Conservation (phyloP, 2,329 filamentous ascomycete genomes). For the Paraphoma chrysanthemicola region DNA sequence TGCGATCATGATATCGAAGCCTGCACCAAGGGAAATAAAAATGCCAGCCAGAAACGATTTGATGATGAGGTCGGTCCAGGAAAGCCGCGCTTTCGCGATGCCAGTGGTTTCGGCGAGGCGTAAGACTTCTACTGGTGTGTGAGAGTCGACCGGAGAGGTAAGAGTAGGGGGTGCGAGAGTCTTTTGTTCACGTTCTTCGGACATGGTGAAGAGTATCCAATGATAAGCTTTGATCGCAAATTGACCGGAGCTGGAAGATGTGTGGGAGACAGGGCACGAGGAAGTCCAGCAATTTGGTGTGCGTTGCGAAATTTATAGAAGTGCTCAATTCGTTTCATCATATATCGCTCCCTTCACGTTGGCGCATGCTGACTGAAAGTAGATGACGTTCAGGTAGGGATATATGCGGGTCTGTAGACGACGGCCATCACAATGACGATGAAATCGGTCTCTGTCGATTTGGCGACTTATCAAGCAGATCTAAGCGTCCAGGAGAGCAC, state of each 20-base stretch:
- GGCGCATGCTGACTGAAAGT: background rate
- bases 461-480: background rate
- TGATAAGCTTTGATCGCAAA: too few relatives aligned
- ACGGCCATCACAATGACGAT: background rate
- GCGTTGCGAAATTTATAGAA: too few relatives aligned
- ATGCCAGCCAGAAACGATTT: conserved; percentile 41
- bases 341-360: background rate
- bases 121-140: conserved; percentile 16
- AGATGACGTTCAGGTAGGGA: background rate
- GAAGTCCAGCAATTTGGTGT: too few relatives aligned
- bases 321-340: background rate
- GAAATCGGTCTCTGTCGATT: background rate
- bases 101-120: conserved; percentile 13
- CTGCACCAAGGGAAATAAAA: conserved; percentile 45
- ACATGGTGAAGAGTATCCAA: background rate
- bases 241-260: too few relatives aligned
- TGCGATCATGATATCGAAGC: conserved; percentile 43
- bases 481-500: background rate
- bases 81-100: conserved; percentile 27
- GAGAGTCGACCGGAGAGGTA: conserved; percentile 8
- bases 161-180: conserved; percentile 9
- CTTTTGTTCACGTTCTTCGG: conserved; percentile 9
- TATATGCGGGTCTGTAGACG: background rate
- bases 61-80: conserved; percentile 39
- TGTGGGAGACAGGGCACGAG: too few relatives aligned